A percentile compares a stretch with the other conserved stretches of the same genome.
Conservation (phyloP, 2,329 filamentous ascomycete genomes). For the Dactylonectria macrodidyma region DNA sequence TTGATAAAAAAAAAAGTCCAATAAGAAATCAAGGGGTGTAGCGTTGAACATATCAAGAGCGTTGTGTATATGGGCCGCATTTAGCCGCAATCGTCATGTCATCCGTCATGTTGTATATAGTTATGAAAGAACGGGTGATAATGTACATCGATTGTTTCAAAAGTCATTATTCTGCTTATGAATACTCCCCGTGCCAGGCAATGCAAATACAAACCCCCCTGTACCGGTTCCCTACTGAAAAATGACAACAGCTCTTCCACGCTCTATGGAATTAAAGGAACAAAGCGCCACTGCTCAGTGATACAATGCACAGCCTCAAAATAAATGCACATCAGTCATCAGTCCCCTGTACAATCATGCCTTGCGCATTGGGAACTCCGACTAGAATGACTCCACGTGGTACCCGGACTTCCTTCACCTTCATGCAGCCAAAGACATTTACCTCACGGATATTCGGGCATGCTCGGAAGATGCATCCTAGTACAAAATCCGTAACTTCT, state of each 20-base stretch:
- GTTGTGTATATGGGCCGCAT: not conserved
- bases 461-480: slow-evolving; percentile 74
- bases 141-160: slow-evolving; percentile 4
- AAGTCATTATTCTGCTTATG: slow-evolving; percentile 4
- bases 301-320: not conserved
- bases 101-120: not conserved
- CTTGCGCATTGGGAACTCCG: slow-evolving; percentile 71
- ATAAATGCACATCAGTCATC: slow-evolving; percentile 27
- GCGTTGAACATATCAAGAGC: not conserved
- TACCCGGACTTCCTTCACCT: slow-evolving; percentile 67
- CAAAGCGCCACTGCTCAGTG: not conserved
- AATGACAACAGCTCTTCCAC: not conserved
- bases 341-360: slow-evolving; percentile 71
- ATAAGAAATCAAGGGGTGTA: not conserved
- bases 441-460: slow-evolving; percentile 74
- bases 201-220: not conserved
- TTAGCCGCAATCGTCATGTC: not conserved
- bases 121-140: not conserved
- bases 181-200: not conserved
- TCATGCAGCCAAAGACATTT: slow-evolving; percentile 77
- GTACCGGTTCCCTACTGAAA: not conserved
- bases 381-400: slow-evolving; percentile 70
- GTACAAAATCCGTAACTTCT: slow-evolving; percentile 74
- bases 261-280: not conserved
- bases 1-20: slow-evolving; percentile 7